Evolutionary conservation across 352 stramenopile genomes (phyloP), one percentile per base, ranked within the genome.

Genomic region (Phytophthora fragariae): DNA sequence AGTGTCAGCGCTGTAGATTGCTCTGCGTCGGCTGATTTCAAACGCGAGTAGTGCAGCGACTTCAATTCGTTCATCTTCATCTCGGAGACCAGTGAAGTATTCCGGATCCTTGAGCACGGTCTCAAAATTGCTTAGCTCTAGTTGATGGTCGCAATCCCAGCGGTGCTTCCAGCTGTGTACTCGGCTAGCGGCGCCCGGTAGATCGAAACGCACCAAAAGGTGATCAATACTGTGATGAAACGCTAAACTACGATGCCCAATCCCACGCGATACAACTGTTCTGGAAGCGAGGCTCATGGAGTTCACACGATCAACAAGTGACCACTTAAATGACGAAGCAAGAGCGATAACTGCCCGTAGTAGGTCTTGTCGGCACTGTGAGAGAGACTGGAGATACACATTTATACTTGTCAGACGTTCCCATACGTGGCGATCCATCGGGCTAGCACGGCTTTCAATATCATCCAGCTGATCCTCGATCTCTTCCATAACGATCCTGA

Each of bases 11-110:
- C n/a, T 52, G 15, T 52, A 52, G 3, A 27, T 24, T 7, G 17
- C 46, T 12, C n/a, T 52, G 46, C 46, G 46, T 52, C 46, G 46
- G n/a, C 24, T 24, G n/a, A 52, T 21, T 52, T 52, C 46, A 52
- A 52, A 52, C 1, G 46, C 46, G 7, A 52, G 46, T 11, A 52
- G n/a, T 2, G 46, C 27, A 24, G 46, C 46, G 15, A 52, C n/a
- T 52, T 52, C 46, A 52, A 15, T 15, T 24, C n/a, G 46, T 24
- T 52, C 46, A 1, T 47, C 39, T 9, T 52, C 46, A 12, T 52
- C 46, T 11, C 14, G 46, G 46, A 52, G 17, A 21, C 46, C 46
- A 52, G 17, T 5, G 10, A 52, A 52, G 7, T 27, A 52, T 52
- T 3, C 46, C 15, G 46, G 46, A 27, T 52, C n/a, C n/a, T 52